phyloP scores from a whole-genome alignment of 345 rosid species.

The Abelmoschus esculentus region DNA sequence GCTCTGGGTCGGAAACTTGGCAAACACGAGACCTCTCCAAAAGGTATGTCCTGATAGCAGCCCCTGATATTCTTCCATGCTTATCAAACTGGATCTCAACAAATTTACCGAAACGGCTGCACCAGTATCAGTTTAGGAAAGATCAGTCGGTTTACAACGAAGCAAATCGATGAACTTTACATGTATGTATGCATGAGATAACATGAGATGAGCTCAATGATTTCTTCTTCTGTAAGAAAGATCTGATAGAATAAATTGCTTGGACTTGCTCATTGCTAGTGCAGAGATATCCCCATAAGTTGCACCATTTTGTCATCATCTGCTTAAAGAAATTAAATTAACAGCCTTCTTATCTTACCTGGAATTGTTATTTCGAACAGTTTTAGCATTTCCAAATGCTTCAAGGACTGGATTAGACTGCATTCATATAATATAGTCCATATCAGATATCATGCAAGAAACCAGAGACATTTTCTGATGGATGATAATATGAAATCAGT shows the following conservation, averaged over 20 bases:
- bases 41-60: conserved; percentile 92
- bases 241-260: not conserved
- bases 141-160: not conserved
- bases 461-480: not conserved
- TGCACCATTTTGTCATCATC: not conserved
- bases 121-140: conserved; percentile 26
- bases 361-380: conserved; percentile 87
- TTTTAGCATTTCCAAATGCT: conserved; percentile 97
- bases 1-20: conserved; percentile 82
- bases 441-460: conserved; percentile 10
- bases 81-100: conserved; percentile 97
- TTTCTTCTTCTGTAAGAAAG: not conserved
- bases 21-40: conserved; percentile 96
- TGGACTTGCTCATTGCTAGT: not conserved
- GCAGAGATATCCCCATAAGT: not conserved
- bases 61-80: conserved; percentile 97
- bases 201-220: too few species aligned
- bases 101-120: conserved; percentile 94
- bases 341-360: conserved; percentile 40
- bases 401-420: conserved; percentile 98
- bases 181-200: too few species aligned
- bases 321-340: not conserved
- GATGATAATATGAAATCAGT: not conserved
- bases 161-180: too few species aligned
- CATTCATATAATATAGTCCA: conserved; percentile 21